Conservation (phyloP, 495 filamentous ascomycete genomes). For the Penicillium samsonianum region DNA sequence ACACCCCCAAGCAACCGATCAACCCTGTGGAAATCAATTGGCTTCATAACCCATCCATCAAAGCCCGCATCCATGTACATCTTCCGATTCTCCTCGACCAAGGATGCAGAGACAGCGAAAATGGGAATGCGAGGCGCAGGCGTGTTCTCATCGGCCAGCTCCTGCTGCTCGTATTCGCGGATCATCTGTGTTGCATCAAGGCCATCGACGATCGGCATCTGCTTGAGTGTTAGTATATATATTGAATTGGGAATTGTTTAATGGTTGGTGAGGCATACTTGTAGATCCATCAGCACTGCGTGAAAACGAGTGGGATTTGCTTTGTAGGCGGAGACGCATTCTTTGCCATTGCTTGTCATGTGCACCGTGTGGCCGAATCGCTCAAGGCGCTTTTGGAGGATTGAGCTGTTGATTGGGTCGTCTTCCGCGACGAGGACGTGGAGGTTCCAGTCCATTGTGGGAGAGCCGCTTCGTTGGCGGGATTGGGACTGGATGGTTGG, state of each 20-base stretch:
- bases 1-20: constrained; percentile 62
- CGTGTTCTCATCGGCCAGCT: constrained; percentile 40
- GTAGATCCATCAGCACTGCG: constrained; percentile 93
- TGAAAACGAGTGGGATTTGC: constrained; percentile 63
- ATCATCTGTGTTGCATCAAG: constrained; percentile 78
- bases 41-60: constrained; percentile 85
- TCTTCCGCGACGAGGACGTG: constrained; percentile 81
- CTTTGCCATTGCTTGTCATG: constrained; percentile 78
- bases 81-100: constrained; percentile 63
- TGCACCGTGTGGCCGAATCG: constrained; percentile 71
- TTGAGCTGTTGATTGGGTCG: constrained; percentile 84
- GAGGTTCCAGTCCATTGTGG: constrained; percentile 35
- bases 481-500: not conserved
- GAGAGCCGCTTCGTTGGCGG: not conserved
- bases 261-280: constrained; percentile 55
- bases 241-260: not conserved
- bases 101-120: constrained; percentile 86
- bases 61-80: constrained; percentile 74
- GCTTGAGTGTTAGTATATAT: not conserved
- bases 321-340: constrained; percentile 68
- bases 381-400: constrained; percentile 76
- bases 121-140: constrained; percentile 62
- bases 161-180: constrained; percentile 61
- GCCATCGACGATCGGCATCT: constrained; percentile 94
- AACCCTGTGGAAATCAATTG: constrained; percentile 71